A percentile compares a stretch with the other conserved stretches of the same genome.
Evolutionary conservation across 805 yeast species (phyloP).

Genomic region (Candida hispaniensis): DNA sequence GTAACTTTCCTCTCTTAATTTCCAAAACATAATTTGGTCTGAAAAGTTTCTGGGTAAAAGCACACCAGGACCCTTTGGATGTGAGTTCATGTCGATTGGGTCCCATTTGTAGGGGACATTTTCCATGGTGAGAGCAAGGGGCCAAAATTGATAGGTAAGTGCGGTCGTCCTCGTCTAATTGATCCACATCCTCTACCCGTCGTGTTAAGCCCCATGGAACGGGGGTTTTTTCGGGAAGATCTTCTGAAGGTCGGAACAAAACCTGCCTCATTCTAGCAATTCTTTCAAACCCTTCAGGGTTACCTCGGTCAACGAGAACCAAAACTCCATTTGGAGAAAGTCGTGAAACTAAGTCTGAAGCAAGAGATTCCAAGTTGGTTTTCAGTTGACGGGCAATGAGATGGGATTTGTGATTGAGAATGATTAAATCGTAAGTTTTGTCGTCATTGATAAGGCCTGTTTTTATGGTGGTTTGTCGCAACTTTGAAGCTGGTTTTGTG

Average conservation of each 20-base stretch:
- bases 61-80: slow-evolving; percentile 60
- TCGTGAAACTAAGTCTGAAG: slow-evolving; percentile 48
- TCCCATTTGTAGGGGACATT: slow-evolving; percentile 75
- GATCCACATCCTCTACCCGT: slow-evolving; percentile 1
- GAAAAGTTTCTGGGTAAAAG: slow-evolving; percentile 55
- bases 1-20: slow-evolving; percentile 65
- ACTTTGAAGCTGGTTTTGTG: too few relatives aligned
- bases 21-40: slow-evolving; percentile 78
- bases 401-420: slow-evolving; percentile 70
- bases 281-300: slow-evolving; percentile 77
- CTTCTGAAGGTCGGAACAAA: slow-evolving; percentile 66
- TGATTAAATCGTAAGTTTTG: slow-evolving; percentile 57
- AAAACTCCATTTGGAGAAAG: slow-evolving; percentile 72
- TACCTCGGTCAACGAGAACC: slow-evolving; percentile 78
- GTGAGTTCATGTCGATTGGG: slow-evolving; percentile 46
- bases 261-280: slow-evolving; percentile 85
- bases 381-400: slow-evolving; percentile 53
- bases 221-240: slow-evolving; percentile 22
- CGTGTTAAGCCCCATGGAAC: slow-evolving; percentile 16
- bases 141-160: slow-evolving; percentile 61
- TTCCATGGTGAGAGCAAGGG: slow-evolving; percentile 82
- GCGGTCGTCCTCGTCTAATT: slow-evolving; percentile 24
- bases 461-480: slow-evolving; percentile 22
- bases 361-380: slow-evolving; percentile 55
- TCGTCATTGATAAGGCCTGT: slow-evolving; percentile 2